These are phyloP conservation scores for Dovyalis caffra DNA, from an alignment of 345 rosid species.

Conservation along the genomic window DNA sequence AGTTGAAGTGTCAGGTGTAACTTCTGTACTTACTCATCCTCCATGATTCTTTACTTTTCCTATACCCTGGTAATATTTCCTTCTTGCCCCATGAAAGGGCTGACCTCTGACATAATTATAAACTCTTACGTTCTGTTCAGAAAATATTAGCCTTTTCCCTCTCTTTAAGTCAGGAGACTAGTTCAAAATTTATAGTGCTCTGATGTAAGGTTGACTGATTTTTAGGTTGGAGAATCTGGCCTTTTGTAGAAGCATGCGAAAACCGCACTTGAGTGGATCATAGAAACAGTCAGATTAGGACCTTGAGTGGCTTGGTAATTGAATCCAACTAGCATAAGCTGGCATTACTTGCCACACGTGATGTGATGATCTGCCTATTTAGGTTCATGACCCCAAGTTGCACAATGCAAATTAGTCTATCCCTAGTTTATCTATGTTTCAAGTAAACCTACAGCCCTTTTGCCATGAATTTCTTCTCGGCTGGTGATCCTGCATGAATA, in stretches of 20 bases:
- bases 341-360: neutral
- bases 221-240: neutral
- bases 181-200: neutral
- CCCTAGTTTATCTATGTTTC: neutral
- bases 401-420: neutral
- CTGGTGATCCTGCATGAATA: neutral
- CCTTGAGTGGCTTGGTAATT: slow-evolving; percentile 2
- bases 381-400: neutral
- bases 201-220: neutral
- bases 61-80: neutral
- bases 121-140: neutral
- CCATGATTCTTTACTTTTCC: neutral
- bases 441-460: neutral
- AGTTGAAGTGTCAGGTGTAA: slow-evolving; percentile 11
- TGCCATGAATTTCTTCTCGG: neutral
- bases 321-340: neutral
- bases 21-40: neutral
- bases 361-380: neutral
- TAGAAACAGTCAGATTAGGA: neutral
- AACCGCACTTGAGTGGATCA: neutral
- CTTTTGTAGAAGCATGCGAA: neutral
- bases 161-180: neutral
- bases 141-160: neutral
- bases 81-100: neutral
- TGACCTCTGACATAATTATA: neutral